Conservation (phyloP, 805 yeast species). For the Blastobotrys mokoenaii region DNA sequence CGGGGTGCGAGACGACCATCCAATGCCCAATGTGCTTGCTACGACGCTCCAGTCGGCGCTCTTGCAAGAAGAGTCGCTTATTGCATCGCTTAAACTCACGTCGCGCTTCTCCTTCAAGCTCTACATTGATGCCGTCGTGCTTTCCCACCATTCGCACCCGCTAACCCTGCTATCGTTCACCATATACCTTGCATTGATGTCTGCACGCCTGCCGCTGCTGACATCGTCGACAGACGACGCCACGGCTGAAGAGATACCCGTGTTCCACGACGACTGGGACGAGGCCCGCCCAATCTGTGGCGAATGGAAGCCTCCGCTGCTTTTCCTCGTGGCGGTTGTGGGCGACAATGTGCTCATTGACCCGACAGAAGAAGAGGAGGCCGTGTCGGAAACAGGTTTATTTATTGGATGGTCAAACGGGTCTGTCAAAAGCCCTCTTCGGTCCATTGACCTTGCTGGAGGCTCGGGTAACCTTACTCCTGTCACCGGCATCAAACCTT, state of each 20-base stretch:
- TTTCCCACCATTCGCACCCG: conserved; percentile 75
- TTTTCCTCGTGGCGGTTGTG: conserved; percentile 67
- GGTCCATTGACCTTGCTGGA: conserved; percentile 54
- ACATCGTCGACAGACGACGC: conserved; percentile 57
- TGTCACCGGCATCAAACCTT: conserved; percentile 16
- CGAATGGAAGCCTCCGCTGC: conserved; percentile 59
- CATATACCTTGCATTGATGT: conserved; percentile 68
- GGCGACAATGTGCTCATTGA: conserved; percentile 68
- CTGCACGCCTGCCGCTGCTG: conserved; percentile 67
- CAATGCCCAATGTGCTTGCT: conserved; percentile 54
- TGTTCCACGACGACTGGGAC: conserved; percentile 84
- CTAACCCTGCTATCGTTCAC: conserved; percentile 73
- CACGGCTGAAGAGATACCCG: conserved; percentile 75
- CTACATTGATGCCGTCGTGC: conserved; percentile 69
- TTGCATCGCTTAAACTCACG: conserved; percentile 48
- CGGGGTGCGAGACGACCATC: conserved; percentile 73
- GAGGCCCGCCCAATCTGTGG: conserved; percentile 40
- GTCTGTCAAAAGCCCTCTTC: conserved; percentile 64
- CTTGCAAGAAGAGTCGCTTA: conserved; percentile 39
- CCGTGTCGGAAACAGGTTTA: conserved; percentile 77
- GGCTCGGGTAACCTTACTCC: conserved; percentile 2
- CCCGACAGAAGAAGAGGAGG: conserved; percentile 84
- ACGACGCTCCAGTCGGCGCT: conserved; percentile 47
- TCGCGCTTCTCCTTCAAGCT: conserved; percentile 68
- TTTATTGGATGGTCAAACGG: conserved; percentile 63